phyloP scores from a whole-genome alignment of 2,329 filamentous ascomycete genomes.

The Chrysosporium keratinophilum region DNA sequence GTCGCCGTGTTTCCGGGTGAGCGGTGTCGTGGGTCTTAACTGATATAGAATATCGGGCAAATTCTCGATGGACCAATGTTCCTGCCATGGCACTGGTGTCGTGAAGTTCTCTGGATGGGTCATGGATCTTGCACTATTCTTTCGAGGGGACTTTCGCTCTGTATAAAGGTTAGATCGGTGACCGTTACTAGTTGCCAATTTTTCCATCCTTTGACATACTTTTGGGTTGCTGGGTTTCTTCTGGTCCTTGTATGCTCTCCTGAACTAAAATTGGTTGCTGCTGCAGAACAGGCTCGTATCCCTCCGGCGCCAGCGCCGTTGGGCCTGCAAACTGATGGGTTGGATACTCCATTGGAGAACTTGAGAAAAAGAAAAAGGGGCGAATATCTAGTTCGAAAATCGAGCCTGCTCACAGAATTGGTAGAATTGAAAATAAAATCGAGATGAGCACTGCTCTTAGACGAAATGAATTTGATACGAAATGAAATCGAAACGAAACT shows the following conservation, averaged over 20 bases:
- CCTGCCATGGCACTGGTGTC: conserved; percentile 16
- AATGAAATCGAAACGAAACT: not conserved
- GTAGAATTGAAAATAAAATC: not conserved
- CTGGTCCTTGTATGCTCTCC: no score
- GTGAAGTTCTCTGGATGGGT: conserved; percentile 11
- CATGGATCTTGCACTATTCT: conserved; percentile 2
- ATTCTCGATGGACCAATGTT: conserved; percentile 20
- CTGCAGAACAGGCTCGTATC: no score
- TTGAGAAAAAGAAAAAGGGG: not conserved
- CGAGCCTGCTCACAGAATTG: not conserved
- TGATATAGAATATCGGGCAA: conserved; percentile 23
- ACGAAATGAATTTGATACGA: not conserved
- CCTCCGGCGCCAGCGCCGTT: not conserved
- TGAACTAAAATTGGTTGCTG: no score
- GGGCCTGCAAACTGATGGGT: not conserved
- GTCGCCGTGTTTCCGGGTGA: not conserved
- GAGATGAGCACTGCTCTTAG: not conserved
- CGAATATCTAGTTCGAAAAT: not conserved
- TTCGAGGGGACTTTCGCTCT: not conserved
- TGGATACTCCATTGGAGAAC: no score
- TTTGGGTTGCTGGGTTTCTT: not conserved
- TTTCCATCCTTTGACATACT: not conserved
- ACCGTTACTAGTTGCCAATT: not conserved
- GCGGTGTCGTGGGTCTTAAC: conserved; percentile 3
- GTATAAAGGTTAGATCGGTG: not conserved